phyloP scores from a whole-genome alignment of 169 alveolate genomes.

The Cryptosporidium parvum region DNA sequence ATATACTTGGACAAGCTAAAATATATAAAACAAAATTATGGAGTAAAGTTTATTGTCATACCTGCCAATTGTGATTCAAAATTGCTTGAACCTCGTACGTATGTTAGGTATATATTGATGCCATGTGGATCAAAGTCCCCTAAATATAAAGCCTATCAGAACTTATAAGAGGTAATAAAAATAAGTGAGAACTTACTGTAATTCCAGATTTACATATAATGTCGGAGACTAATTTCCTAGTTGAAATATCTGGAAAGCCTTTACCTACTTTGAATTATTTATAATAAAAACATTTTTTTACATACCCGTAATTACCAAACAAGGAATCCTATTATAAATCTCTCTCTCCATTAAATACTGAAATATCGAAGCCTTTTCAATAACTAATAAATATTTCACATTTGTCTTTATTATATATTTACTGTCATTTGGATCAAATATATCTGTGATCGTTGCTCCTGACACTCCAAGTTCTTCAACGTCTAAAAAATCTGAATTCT shows the following conservation, averaged over 20 bases:
- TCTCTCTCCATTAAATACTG: constrained; percentile 74
- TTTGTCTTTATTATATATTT: constrained; percentile 24
- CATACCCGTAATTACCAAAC: constrained; percentile 64
- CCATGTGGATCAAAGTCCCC: constrained; percentile 75
- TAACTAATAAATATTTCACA: constrained; percentile 21
- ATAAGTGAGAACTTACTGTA: constrained; percentile 24
- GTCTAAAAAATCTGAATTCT: constrained; percentile 45
- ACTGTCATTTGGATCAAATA: constrained; percentile 16
- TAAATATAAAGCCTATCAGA: constrained; percentile 26
- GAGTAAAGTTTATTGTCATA: neutral
- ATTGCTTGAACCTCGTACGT: constrained; percentile 59
- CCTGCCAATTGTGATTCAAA: constrained; percentile 69
- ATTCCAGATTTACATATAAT: constrained; percentile 1
- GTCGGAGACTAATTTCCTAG: constrained; percentile 54
- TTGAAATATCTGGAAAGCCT: constrained; percentile 70
- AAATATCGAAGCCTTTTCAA: constrained; percentile 72
- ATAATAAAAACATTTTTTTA: neutral
- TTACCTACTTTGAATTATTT: constrained; percentile 25
- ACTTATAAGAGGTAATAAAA: neutral
- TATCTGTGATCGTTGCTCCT: constrained; percentile 61
- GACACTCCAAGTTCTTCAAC: constrained; percentile 44
- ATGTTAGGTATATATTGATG: constrained; percentile 56
- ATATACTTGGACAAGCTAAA: constrained; percentile 58
- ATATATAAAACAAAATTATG: neutral
- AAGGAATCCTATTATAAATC: constrained; percentile 53